phyloP scores from a whole-genome alignment of 1,284 basidiomycete genomes.

The Agroathelia rolfsii region DNA sequence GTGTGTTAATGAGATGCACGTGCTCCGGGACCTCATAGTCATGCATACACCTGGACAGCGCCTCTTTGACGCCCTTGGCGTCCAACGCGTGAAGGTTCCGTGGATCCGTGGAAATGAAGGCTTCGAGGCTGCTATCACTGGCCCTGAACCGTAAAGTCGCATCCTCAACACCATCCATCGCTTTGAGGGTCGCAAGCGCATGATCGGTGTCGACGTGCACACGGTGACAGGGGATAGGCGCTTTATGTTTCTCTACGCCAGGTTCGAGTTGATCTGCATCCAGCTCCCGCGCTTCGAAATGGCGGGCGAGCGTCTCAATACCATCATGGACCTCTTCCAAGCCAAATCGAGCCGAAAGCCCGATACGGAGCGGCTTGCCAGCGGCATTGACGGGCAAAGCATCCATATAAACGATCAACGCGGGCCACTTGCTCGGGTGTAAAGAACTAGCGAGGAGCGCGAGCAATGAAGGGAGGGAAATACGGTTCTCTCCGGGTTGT shows the following conservation, averaged over 20 bases:
- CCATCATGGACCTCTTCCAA: conserved; percentile 26
- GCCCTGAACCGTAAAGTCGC: conserved; percentile 30
- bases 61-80: conserved; percentile 13
- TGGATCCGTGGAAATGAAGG: conserved; percentile 24
- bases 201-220: conserved; percentile 32
- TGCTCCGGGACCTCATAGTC: conserved; percentile 30
- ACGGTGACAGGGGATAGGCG: conserved; percentile 26
- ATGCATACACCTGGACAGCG: conserved; percentile 14
- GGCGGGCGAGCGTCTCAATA: conserved; percentile 24
- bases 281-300: conserved; percentile 30
- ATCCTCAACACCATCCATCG: conserved; percentile 37
- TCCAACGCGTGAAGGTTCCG: conserved; percentile 12
- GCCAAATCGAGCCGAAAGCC: conserved; percentile 28
- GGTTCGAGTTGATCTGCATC: conserved; percentile 22
- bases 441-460: conserved; percentile 30
- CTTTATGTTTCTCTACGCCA: conserved; percentile 22
- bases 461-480: conserved; percentile 30
- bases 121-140: conserved; percentile 25
- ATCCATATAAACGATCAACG: conserved; percentile 32
- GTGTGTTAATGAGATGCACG: conserved; percentile 19
- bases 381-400: conserved; percentile 34
- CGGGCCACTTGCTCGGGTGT: conserved; percentile 39
- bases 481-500: conserved; percentile 19
- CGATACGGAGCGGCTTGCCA: conserved; percentile 35
- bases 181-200: conserved; percentile 31